Percentiles rank a stretch among this genome's conserved stretches.
Conservation (phyloP, 768 basidiomycete genomes). For the Lentinula boryana region DNA sequence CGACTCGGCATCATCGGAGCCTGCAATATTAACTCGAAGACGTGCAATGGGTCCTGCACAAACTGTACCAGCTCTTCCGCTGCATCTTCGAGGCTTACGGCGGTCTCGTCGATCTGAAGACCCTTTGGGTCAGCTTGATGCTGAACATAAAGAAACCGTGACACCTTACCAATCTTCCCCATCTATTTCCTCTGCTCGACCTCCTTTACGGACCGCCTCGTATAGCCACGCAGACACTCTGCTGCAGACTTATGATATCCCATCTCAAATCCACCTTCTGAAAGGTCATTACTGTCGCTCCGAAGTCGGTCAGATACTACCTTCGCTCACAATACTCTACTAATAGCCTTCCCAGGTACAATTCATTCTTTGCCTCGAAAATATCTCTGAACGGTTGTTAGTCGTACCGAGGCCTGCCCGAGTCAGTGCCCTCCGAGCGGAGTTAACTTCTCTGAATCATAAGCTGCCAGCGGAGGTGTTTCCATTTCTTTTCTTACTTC, state of each 20-base stretch:
- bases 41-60: slow-evolving; percentile 60
- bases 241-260: slow-evolving; percentile 60
- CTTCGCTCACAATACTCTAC: slow-evolving; percentile 7
- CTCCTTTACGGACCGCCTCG: slow-evolving; percentile 38
- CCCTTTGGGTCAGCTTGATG: slow-evolving; percentile 66
- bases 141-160: slow-evolving; percentile 23
- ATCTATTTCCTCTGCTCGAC: slow-evolving; percentile 46
- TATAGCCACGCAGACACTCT: slow-evolving; percentile 46
- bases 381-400: slow-evolving; percentile 86
- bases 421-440: slow-evolving; percentile 93
- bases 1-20: neutral
- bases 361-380: slow-evolving; percentile 85
- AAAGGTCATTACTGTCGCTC: slow-evolving; percentile 85
- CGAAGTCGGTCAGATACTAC: slow-evolving; percentile 46
- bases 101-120: slow-evolving; percentile 62
- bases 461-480: slow-evolving; percentile 91
- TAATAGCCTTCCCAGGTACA: slow-evolving; percentile 48
- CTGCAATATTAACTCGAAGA: slow-evolving; percentile 22
- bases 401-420: slow-evolving; percentile 92
- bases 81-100: slow-evolving; percentile 48
- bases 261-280: slow-evolving; percentile 67
- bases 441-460: slow-evolving; percentile 92
- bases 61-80: slow-evolving; percentile 67
- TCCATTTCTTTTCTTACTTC: neutral
- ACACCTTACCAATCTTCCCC: slow-evolving; percentile 70